A percentile compares a stretch with the other conserved stretches of the same genome.
These are phyloP conservation scores for Calonectria multiphialidica DNA, from an alignment of 2,329 filamentous ascomycete genomes.

Conservation along the genomic window DNA sequence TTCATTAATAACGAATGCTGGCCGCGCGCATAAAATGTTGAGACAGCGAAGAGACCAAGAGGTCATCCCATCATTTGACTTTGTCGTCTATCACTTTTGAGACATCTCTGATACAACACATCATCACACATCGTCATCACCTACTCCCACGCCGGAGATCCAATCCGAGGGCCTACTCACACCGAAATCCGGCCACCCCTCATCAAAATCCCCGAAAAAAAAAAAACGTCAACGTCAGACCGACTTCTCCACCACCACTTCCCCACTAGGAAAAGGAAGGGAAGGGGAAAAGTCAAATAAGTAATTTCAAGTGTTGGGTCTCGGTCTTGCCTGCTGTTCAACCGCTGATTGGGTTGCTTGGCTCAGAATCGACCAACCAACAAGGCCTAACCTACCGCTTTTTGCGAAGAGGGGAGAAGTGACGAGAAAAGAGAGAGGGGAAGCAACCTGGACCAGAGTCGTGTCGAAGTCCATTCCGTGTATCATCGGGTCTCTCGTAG, in stretches of 20 bases:
- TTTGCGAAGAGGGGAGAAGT: neutral
- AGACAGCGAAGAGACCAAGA: neutral
- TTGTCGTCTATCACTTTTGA: neutral
- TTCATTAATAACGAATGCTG: conserved; percentile 3
- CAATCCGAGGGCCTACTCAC: conserved; percentile 11
- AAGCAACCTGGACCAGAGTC: neutral
- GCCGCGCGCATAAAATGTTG: neutral
- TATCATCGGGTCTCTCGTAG: conserved; percentile 1
- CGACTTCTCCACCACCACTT: conserved; percentile 19
- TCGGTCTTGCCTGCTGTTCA: neutral
- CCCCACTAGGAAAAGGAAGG: conserved; percentile 2
- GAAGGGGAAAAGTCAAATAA: neutral
- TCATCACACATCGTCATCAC: conserved; percentile 17
- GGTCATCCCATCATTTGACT: neutral
- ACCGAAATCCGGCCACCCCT: conserved; percentile 17
- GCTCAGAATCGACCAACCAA: conserved; percentile 6
- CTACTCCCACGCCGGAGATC: conserved; percentile 2
- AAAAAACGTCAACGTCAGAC: conserved; percentile 22
- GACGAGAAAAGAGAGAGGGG: conserved; percentile 1
- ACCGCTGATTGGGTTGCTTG: conserved; percentile 7
- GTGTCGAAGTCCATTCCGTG: conserved; percentile 1
- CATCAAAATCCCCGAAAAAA: neutral
- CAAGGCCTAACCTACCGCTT: conserved; percentile 12
- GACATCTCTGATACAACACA: conserved; percentile 17
- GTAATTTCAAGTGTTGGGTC: neutral